phyloP scores from a whole-genome alignment of 305 asterid species.

The Fraxinus baroniana region DNA sequence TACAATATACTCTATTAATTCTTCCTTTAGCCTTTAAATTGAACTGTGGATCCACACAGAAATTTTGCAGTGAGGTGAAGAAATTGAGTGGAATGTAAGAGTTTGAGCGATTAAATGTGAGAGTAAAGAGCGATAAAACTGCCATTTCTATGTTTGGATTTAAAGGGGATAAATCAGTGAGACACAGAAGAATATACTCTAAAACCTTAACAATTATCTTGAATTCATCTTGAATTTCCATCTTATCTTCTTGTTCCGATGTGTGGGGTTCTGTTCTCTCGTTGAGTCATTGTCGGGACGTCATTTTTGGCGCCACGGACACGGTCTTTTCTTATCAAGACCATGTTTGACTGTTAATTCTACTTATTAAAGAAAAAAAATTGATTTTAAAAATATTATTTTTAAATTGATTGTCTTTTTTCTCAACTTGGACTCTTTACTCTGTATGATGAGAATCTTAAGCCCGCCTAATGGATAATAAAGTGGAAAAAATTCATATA shows the following conservation, averaged over 20 bases:
- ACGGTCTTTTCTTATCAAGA: not conserved
- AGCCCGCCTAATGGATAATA: not conserved
- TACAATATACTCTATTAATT: not conserved
- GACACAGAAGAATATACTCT: slow-evolving; percentile 25
- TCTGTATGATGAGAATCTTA: not conserved
- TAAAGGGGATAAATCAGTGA: not conserved
- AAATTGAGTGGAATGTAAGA: slow-evolving; percentile 30
- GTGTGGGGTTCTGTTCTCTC: not conserved
- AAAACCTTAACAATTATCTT: slow-evolving; percentile 30
- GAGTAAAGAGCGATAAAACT: slow-evolving; percentile 29
- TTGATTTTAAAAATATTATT: not conserved
- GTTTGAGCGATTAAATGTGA: slow-evolving; percentile 27
- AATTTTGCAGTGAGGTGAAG: slow-evolving; percentile 15
- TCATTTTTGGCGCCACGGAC: not conserved
- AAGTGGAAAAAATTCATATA: not conserved
- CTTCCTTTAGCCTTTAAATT: not conserved
- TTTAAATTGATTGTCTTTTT: no score
- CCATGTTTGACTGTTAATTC: not conserved
- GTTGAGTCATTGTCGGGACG: not conserved
- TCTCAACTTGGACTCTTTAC: not conserved
- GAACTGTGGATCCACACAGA: slow-evolving; percentile 7
- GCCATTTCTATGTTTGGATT: slow-evolving; percentile 29
- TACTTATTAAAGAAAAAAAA: not conserved
- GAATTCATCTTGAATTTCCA: not conserved
- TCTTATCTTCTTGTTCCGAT: slow-evolving; percentile 12